phyloP scores from a whole-genome alignment of 257 asterid species.

The Ajuga chamaepitys region DNA sequence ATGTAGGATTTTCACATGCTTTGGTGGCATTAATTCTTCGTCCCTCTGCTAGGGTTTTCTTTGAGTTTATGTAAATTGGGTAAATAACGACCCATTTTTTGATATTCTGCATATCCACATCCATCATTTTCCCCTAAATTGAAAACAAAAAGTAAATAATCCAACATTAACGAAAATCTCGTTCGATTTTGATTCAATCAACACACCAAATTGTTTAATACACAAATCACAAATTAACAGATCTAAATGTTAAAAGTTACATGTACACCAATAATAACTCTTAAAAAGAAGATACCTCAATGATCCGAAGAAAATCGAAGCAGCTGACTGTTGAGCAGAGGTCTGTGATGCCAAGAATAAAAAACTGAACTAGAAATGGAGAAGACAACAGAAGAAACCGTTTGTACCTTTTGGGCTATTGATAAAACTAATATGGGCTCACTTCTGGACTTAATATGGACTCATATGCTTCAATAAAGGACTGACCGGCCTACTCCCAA shows the following conservation, averaged over 20 bases:
- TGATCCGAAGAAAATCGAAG: background rate
- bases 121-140: conserved; percentile 40
- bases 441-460: too few species aligned
- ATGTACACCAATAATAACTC: background rate
- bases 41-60: conserved; percentile 89
- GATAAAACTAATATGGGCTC: background rate
- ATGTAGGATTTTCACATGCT: conserved; percentile 93
- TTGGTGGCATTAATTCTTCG: conserved; percentile 67
- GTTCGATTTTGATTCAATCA: background rate
- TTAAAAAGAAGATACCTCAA: background rate
- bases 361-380: background rate
- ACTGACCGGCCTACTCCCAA: too few species aligned
- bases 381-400: background rate
- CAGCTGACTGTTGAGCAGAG: background rate
- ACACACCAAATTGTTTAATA: background rate
- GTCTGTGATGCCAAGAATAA: background rate
- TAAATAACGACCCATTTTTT: conserved; percentile 82
- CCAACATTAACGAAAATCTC: background rate
- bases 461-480: too few species aligned
- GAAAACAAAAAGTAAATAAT: background rate
- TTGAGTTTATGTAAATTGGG: conserved; percentile 86
- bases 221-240: background rate
- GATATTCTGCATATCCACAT: conserved; percentile 54
- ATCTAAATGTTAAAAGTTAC: background rate
- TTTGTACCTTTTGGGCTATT: background rate